These are phyloP conservation scores for Ceratobasidium sp. DNA, from an alignment of 1,284 basidiomycete genomes.

Conservation along the genomic window DNA sequence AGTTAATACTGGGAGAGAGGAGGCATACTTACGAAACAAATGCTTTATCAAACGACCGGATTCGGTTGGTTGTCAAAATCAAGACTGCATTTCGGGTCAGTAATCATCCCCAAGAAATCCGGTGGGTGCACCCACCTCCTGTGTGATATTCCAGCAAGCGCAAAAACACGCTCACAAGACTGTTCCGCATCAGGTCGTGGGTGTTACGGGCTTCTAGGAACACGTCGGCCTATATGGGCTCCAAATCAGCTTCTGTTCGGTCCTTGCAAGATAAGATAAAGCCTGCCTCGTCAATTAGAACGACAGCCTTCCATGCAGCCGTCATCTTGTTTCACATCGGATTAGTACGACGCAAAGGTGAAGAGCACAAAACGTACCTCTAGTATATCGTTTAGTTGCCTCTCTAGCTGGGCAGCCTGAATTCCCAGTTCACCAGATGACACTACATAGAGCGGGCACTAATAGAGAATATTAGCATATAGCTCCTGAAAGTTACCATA, in stretches of 20 bases:
- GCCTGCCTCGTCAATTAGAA: conserved; percentile 46
- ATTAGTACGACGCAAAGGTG: too few relatives aligned
- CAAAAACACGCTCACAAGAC: conserved; percentile 51
- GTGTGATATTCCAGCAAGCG: conserved; percentile 49
- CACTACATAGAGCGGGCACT: conserved; percentile 44
- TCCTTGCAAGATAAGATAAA: too few relatives aligned
- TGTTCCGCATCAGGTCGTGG: conserved; percentile 50
- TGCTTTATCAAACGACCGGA: conserved; percentile 18
- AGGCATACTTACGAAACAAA: conserved; percentile 10
- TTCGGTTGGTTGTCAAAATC: conserved; percentile 13
- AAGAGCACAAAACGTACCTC: conserved; percentile 28
- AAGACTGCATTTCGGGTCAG: too few relatives aligned
- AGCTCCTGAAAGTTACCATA: too few relatives aligned
- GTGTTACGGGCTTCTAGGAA: conserved; percentile 47
- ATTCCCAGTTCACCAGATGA: conserved; percentile 49
- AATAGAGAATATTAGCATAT: too few relatives aligned
- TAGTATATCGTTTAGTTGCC: conserved; percentile 35
- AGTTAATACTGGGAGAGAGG: too few relatives aligned
- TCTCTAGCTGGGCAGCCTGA: conserved; percentile 29
- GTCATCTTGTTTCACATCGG: too few relatives aligned
- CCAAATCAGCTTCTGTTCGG: too few relatives aligned
- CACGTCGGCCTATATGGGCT: too few relatives aligned
- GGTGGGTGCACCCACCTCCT: conserved; percentile 43
- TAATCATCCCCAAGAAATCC: neutral
- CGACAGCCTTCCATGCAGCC: conserved; percentile 43